These are phyloP conservation scores for Cystobasidium slooffiae DNA, from an alignment of 1,284 basidiomycete genomes.

Conservation along the genomic window DNA sequence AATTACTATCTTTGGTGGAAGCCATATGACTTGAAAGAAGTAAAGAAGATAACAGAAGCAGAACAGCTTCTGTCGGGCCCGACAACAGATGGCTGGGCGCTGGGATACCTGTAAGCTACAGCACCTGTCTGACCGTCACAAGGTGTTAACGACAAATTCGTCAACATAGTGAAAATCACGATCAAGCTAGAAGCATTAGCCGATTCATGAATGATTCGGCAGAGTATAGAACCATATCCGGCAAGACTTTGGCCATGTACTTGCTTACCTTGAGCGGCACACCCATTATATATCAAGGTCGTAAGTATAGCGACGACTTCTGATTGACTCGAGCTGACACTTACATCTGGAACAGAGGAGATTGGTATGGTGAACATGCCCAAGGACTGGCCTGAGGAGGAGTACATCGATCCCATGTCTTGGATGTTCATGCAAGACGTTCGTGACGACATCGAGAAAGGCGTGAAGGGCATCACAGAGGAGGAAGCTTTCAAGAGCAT, in stretches of 20 bases:
- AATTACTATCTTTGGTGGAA: constrained; percentile 10
- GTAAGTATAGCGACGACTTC: constrained; percentile 3
- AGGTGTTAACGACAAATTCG: background rate
- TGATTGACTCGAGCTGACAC: too few species aligned
- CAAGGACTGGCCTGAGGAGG: constrained; percentile 67
- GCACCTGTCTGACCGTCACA: background rate
- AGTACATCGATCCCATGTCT: constrained; percentile 70
- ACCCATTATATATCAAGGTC: constrained; percentile 64
- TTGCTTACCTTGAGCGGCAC: constrained; percentile 69
- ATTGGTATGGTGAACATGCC: constrained; percentile 73
- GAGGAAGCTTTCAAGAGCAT: constrained; percentile 65
- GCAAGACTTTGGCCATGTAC: constrained; percentile 62
- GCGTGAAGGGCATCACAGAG: constrained; percentile 63
- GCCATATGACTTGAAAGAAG: constrained; percentile 18
- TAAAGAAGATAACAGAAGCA: constrained; percentile 35
- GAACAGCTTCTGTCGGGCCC: constrained; percentile 29
- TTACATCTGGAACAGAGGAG: constrained; percentile 59
- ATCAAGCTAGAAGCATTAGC: constrained; percentile 39
- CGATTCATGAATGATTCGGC: constrained; percentile 40
- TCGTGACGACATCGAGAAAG: constrained; percentile 52
- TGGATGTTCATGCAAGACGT: constrained; percentile 44
- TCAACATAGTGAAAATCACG: constrained; percentile 39
- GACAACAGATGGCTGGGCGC: constrained; percentile 26
- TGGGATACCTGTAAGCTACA: constrained; percentile 28
- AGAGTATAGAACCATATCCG: constrained; percentile 34